phyloP scores from a whole-genome alignment of 148 eudicot genomes.

The Rhododendron henanense region DNA sequence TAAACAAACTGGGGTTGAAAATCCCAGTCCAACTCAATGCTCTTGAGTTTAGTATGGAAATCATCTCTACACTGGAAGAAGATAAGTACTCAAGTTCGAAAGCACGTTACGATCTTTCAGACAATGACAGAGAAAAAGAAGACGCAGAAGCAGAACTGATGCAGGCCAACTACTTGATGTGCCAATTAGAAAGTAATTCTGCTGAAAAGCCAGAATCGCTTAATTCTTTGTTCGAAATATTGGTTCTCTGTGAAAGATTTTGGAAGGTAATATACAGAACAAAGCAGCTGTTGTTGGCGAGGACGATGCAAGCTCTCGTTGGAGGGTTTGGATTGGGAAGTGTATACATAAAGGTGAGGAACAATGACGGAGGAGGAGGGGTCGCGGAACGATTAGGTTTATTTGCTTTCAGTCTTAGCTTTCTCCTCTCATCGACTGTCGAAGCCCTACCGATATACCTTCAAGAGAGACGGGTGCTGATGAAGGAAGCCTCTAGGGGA shows the following conservation, averaged over 20 bases:
- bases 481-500: conserved; percentile 87
- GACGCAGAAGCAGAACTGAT: neutral
- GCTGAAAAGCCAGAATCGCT: neutral
- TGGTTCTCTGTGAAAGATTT: conserved; percentile 57
- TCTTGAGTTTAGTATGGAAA: conserved; percentile 85
- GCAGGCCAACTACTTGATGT: conserved; percentile 5
- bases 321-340: conserved; percentile 91
- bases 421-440: conserved; percentile 89
- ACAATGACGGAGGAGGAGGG: conserved; percentile 43
- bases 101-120: neutral
- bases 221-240: conserved; percentile 36
- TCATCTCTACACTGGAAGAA: conserved; percentile 52
- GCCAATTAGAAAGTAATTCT: neutral
- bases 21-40: conserved; percentile 77
- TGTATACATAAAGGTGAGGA: conserved; percentile 59
- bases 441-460: conserved; percentile 96
- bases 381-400: conserved; percentile 78
- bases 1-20: conserved; percentile 38
- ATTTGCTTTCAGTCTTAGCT: conserved; percentile 88
- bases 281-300: conserved; percentile 77
- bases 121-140: neutral
- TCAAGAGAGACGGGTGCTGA: conserved; percentile 81
- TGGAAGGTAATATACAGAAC: conserved; percentile 88
- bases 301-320: conserved; percentile 89
- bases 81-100: neutral